Base-by-base conservation (phyloP, 2,329 filamentous ascomycete genomes). In the Sphaceloma murrayae region DNA sequence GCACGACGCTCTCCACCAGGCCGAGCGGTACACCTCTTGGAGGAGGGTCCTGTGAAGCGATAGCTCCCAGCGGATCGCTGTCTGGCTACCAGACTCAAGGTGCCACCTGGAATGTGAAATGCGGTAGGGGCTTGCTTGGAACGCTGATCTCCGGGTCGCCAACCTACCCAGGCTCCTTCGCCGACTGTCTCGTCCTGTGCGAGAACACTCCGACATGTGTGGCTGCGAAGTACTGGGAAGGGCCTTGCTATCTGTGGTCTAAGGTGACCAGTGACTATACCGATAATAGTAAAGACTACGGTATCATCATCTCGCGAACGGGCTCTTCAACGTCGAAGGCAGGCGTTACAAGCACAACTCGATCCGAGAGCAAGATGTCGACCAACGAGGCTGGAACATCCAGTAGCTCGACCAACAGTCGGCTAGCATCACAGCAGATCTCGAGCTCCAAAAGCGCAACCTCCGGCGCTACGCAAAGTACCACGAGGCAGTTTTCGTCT, bases 261-360 rank as follows among this genome's bases (percentile, higher is more conserved):
- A 40, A 40, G 24, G 24, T 40, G 14, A 40, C 36, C 2, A 26
- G 36, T 9, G 24, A 29, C 24, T 30, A 40, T 40, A 13, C 36
- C 3, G 36, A 40, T 16, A 14, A 11, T 17, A 19, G n/a, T 30
- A 19, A 16, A 14, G 36, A 40, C 13, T 40, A 40, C 16, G 36
- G 36, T 18, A 40, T 40, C 36, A 30, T 39, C 13, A 26, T 39
- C 19, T 11, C 24, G 6, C 24, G 11, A 11, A 27, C 24, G 6
- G 11, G 7, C 24, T 27, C 24, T 27, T 27, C 24, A 7, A 7
- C 24, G 24, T 11, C 24, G 24, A 27, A 27, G 24, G 11, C 24
- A 27, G 24, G 24, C 24, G 11, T 11, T 27, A 7, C 24, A 27
- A 11, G 7, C 24, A 27, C 24, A 6, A 27, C 24, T 27, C 7